Base-by-base conservation (phyloP, 805 yeast genomes). In the Saitoella complicata region DNA sequence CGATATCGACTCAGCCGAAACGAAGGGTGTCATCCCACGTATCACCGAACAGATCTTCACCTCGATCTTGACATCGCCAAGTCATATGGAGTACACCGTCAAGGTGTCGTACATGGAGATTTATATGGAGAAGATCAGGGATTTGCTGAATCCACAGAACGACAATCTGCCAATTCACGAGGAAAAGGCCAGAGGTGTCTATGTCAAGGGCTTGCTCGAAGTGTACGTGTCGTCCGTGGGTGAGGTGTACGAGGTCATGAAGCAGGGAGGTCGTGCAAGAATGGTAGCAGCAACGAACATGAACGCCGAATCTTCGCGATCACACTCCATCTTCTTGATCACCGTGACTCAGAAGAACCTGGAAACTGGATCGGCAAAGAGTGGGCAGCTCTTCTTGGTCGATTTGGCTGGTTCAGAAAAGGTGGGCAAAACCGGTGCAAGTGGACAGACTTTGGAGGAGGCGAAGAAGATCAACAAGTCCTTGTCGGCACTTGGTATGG, bases 331-430 rank as follows among this genome's bases (percentile, higher is more conserved):
- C 32, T 75, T 84, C 49, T 80, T 78, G 45, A 66, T 87, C 4
- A 72, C 71, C 42, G 63, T 86, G 5, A 65, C 71, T n/a, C 88
- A 81, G 54, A 73, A 72, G 55, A 69, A 72, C 52, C 49, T 66
- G 12, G 61, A 61, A 3, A 67, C 70, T n/a, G 82, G 80, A 9
- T 68, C 74, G 5, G 66, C 72, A 13, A 79, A 74, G 56, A 66
- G 69, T 36, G 78, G 86, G 5, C 75, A 73, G 47, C 65, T 85
- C 48, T 80, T 77, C 53, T 60, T 85, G 35, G 88, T 84, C 8
- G 95, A 85, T 61, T 67, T 85, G 50, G 94, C 94, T 0, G 94
- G 95, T 5, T 78, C 88, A 21, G 95, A 87, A 59, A 81, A 77
- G 58, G 75, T 78, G 36, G 75, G 76, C 46, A 79, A 76, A 50